Conservation (phyloP, 2,329 filamentous ascomycete genomes). For the Pseudopyrenochaeta lycopersici region DNA sequence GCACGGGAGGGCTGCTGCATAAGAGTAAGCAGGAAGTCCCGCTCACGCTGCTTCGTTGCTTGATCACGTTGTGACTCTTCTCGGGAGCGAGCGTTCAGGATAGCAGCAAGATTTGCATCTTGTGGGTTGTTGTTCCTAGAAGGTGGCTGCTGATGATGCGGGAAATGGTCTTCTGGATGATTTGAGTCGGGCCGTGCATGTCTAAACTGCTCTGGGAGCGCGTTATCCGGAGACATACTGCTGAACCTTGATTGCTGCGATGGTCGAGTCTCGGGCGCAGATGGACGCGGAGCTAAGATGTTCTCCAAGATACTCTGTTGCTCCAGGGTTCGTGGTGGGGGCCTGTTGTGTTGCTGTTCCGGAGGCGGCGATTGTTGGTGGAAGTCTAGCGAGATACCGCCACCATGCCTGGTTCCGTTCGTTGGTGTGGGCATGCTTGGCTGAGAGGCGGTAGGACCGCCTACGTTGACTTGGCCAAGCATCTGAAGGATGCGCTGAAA, state of each 20-base stretch:
- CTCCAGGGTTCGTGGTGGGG: constrained; percentile 41
- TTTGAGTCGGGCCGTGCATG: constrained; percentile 42
- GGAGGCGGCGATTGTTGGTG: constrained; percentile 41
- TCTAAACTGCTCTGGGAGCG: constrained; percentile 40
- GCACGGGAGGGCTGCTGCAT: constrained; percentile 69
- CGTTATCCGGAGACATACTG: constrained; percentile 46
- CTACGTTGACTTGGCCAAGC: constrained; percentile 65
- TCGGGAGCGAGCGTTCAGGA: constrained; percentile 50
- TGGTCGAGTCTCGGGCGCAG: constrained; percentile 38
- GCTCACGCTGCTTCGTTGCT: constrained; percentile 66
- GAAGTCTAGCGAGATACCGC: constrained; percentile 42
- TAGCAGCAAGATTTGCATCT: constrained; percentile 44
- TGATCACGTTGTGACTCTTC: constrained; percentile 49
- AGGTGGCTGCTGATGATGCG: constrained; percentile 41
- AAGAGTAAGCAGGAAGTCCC: constrained; percentile 85
- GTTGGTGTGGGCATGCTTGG: constrained; percentile 29
- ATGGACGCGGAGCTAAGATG: constrained; percentile 43
- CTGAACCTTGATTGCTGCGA: constrained; percentile 43
- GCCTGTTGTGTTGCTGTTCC: constrained; percentile 34
- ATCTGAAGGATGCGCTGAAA: constrained; percentile 86
- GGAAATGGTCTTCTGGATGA: constrained; percentile 40
- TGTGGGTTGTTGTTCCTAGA: constrained; percentile 41
- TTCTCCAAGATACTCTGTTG: constrained; percentile 48
- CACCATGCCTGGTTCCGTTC: constrained; percentile 42
- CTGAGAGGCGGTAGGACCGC: constrained; percentile 22